Evolutionary conservation across 148 eudicot species (phyloP), one percentile per base, ranked within the genome.

Genomic region (Vaccinium corymbosum): DNA sequence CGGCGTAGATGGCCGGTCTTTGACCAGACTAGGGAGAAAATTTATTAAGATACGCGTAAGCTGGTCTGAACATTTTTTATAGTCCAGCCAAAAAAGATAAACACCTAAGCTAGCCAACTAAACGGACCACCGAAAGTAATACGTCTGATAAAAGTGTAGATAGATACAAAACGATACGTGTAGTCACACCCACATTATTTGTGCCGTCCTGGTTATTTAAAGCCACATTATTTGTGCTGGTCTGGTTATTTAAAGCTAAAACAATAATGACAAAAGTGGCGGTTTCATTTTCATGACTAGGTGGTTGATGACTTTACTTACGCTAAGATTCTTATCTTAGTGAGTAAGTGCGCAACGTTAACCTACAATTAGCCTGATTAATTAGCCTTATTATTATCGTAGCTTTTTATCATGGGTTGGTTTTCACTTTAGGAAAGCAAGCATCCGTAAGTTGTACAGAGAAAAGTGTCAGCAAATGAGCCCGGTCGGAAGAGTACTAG

Each of bases 211-310:
- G 4, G 7, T 15, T 38, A 20, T 74, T 29, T 29, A 29, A 29
- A 29, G 32, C 6, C 78, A 75, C 78, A 52, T 76, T 19, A 66
- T n/a, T 76, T 56, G 72, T 46, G 86, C 52, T 20, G 7, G 27
- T 11, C 22, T 7, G 5, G 7, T 15, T 38, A 20, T 75, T 32
- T 35, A 75, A 75, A 75, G 78, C 5, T 3, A 4, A 8, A 35
- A 3, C 78, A 20, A 38, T 46, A 19, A 35, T 17, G 78, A 29
- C 75, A 66, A 16, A 81, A 48, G 57, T 68, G 10, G 50, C 8
- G 84, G 3, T 71, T 17, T 57, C 35, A 76, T 78, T 48, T 82
- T 52, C 5, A 35, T 71, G 42, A 29, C 19, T 68, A 15, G 48
- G 19, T 32, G 35, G 20, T 32, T 14, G 7, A 32, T 35, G n/a